Base-by-base conservation (phyloP, 1,284 basidiomycete species). In the Sporisorium sorghi region DNA sequence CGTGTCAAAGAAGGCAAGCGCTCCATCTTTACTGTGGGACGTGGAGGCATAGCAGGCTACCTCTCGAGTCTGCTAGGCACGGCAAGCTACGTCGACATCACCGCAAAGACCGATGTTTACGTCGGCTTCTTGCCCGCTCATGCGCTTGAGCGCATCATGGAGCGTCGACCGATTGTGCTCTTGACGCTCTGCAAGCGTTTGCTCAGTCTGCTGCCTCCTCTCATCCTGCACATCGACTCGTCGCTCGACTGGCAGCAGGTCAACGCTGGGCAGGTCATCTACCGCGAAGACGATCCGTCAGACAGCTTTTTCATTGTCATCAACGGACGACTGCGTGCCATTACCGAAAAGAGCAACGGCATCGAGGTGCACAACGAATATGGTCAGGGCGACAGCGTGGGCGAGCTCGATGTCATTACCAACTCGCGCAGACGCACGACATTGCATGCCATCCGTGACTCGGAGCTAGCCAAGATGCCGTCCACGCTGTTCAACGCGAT, bases 221-320 rank as follows among this genome's bases (percentile, higher is more conserved):
- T 98, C 24, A 94, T 99, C 10, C 87, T 98, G 14, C 96, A 99
- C 82, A 97, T 99, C 67, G 96, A 99, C 84, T 92, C 94, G 1
- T 94, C 95, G 0, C 87, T 99, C 65, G 96, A 99, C 83, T 99
- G 96, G 96, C 92, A 95, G 89, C 95, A 98, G 85, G 93, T 97
- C 5, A 91, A 91, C 73, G 94, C 94, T 0, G 94, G 97, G 0
- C 93, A 88, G 73, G 90, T 94, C 40, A 88, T 97, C 54, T 98
- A 94, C 90, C 89, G 95, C 26, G 92, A 96, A 44, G 90, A 93
- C 33, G 97, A 98, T 76, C 87, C 86, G 26, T 93, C 91, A 82
- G 93, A 97, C 79, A 95, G 94, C 80, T 97, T 99, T 85, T 99
- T 97, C 85, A 97, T 99, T 58, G 77, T 99, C 75, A 95, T 99